phyloP scores from a whole-genome alignment of 495 filamentous ascomycete genomes.

The Achaetomiella virescens region DNA sequence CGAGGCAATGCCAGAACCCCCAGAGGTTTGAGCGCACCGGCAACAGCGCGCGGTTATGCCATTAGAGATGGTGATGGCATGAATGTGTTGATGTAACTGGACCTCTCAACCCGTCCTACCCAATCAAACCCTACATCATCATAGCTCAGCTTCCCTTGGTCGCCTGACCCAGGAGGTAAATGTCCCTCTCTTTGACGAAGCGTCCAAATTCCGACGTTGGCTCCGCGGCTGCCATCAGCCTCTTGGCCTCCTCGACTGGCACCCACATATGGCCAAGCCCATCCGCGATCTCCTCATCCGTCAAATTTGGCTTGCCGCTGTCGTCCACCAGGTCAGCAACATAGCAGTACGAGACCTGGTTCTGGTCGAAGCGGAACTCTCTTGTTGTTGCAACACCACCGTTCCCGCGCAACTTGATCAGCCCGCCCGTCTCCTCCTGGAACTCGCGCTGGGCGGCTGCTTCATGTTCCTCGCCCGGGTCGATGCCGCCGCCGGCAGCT shows the following conservation, averaged over 20 bases:
- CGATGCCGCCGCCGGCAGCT: slow-evolving; percentile 26
- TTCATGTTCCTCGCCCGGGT: slow-evolving; percentile 18
- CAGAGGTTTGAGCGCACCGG: not conserved
- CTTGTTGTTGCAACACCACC: slow-evolving; percentile 17
- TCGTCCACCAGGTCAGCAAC: slow-evolving; percentile 16
- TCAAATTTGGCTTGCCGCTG: slow-evolving; percentile 15
- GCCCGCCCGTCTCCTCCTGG: slow-evolving; percentile 24
- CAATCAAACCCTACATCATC: too few species aligned
- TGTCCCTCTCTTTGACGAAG: slow-evolving; percentile 25
- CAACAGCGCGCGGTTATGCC: too few species aligned
- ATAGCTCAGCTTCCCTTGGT: not conserved
- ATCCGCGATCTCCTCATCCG: slow-evolving; percentile 20
- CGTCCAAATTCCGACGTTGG: slow-evolving; percentile 23
- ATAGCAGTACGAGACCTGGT: slow-evolving; percentile 27
- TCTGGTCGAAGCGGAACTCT: slow-evolving; percentile 22
- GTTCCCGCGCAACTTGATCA: slow-evolving; percentile 9
- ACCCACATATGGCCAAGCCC: slow-evolving; percentile 21
- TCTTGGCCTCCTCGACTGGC: slow-evolving; percentile 13
- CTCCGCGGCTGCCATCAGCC: slow-evolving; percentile 12
- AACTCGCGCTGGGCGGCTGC: slow-evolving; percentile 17
- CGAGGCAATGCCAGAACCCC: not conserved
- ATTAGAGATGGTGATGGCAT: too few species aligned
- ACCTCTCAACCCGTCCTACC: too few species aligned
- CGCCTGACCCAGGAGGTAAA: slow-evolving; percentile 7
- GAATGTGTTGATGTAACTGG: too few species aligned